Percentiles rank a stretch among this genome's conserved stretches.
These are phyloP conservation scores for Xylaria sp. DNA, from an alignment of 495 filamentous ascomycete genomes.

Conservation along the genomic window DNA sequence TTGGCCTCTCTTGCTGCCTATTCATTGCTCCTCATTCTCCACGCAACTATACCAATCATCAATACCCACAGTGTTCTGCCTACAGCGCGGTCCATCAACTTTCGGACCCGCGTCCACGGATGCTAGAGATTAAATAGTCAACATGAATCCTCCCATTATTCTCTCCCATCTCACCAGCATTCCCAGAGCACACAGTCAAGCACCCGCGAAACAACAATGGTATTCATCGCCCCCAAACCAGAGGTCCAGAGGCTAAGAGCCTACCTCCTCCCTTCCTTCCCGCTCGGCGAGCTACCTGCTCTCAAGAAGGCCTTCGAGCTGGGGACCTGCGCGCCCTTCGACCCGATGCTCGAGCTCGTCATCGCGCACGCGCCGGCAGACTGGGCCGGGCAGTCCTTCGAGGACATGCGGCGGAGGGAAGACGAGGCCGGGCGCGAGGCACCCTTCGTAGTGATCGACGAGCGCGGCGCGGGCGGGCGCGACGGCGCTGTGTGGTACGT, in stretches of 20 bases:
- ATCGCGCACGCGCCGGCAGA: conserved; percentile 28
- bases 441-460: conserved; percentile 30
- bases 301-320: conserved; percentile 32
- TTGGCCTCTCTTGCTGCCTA: not conserved
- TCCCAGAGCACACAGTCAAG: not conserved
- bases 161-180: not conserved
- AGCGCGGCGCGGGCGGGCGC: conserved; percentile 3
- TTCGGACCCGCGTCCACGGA: too few relatives aligned
- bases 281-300: conserved; percentile 23
- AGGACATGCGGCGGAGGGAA: conserved; percentile 32
- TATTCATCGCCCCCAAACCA: conserved; percentile 1
- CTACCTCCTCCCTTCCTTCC: conserved; percentile 31
- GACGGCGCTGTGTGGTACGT: conserved; percentile 32
- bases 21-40: conserved; percentile 3
- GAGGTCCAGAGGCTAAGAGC: conserved; percentile 21
- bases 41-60: not conserved
- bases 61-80: not conserved
- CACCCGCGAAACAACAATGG: conserved; percentile 2
- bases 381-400: conserved; percentile 24
- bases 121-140: too few relatives aligned
- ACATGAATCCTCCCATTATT: not conserved
- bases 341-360: conserved; percentile 28
- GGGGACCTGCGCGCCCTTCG: conserved; percentile 28
- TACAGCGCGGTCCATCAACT: too few relatives aligned
- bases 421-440: conserved; percentile 27